phyloP scores from a whole-genome alignment of 805 yeast species.

The Wickerhamomyces pijperi region DNA sequence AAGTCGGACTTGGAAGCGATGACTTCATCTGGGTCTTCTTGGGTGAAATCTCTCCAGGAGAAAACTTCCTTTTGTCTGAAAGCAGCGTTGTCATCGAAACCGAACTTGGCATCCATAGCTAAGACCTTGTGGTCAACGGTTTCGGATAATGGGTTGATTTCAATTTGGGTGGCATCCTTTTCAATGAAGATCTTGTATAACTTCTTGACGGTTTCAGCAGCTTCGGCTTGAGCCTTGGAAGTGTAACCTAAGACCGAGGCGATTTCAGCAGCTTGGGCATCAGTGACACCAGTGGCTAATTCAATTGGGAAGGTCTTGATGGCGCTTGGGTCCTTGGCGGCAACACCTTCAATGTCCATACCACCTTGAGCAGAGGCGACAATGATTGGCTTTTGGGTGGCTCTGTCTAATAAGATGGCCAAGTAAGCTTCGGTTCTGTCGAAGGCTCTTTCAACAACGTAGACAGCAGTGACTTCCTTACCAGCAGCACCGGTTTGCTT shows the following conservation, averaged over 20 bases:
- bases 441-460: constrained; percentile 88
- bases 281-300: constrained; percentile 71
- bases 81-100: constrained; percentile 92
- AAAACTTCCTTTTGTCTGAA: constrained; percentile 93
- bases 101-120: constrained; percentile 99
- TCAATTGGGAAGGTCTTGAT: constrained; percentile 81
- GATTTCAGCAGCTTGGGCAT: constrained; percentile 59
- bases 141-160: constrained; percentile 96
- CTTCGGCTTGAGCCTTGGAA: constrained; percentile 65
- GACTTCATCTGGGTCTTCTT: constrained; percentile 97
- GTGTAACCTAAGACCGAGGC: constrained; percentile 80
- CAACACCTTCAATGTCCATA: constrained; percentile 99
- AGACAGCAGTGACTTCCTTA: constrained; percentile 92
- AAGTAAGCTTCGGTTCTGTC: constrained; percentile 92
- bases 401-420: constrained; percentile 92
- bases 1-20: constrained; percentile 82
- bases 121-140: constrained; percentile 80
- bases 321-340: constrained; percentile 80
- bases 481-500: constrained; percentile 98
- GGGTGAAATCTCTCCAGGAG: constrained; percentile 93
- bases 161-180: constrained; percentile 95
- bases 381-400: constrained; percentile 78
- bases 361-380: constrained; percentile 98
- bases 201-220: constrained; percentile 77
- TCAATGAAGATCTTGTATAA: constrained; percentile 83